Percentiles rank a stretch among this genome's conserved stretches.
Conservation (phyloP, 2,329 filamentous ascomycete species). For the Ophiosphaerella narmari region DNA sequence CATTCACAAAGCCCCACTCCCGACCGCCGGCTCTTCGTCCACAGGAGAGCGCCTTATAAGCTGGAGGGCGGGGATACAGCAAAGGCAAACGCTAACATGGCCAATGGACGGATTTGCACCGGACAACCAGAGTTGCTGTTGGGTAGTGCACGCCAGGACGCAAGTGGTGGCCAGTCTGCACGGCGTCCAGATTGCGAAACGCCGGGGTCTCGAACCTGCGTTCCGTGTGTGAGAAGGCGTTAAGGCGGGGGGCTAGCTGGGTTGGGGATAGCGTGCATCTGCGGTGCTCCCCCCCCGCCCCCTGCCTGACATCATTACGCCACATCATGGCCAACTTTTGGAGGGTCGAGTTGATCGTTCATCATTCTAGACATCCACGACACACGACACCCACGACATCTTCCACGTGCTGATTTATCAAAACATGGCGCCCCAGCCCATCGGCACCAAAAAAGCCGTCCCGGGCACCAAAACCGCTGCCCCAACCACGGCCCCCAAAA, state of each 20-base stretch:
- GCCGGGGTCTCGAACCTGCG: neutral
- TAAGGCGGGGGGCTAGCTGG: slow-evolving; percentile 22
- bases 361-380: too few relatives aligned
- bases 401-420: too few relatives aligned
- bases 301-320: slow-evolving; percentile 34
- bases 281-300: too few relatives aligned
- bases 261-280: slow-evolving; percentile 16
- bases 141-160: slow-evolving; percentile 1
- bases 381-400: too few relatives aligned
- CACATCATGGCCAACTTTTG: slow-evolving; percentile 22
- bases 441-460: slow-evolving; percentile 30
- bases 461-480: slow-evolving; percentile 26
- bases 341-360: too few relatives aligned
- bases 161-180: slow-evolving; percentile 4
- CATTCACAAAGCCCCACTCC: slow-evolving; percentile 20
- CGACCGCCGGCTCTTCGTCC: neutral
- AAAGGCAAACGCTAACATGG: neutral
- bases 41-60: neutral
- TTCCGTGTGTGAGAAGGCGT: too few relatives aligned
- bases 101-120: neutral
- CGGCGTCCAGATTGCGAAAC: slow-evolving; percentile 22
- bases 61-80: neutral
- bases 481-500: slow-evolving; percentile 22
- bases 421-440: slow-evolving; percentile 31
- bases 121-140: neutral